Base-by-base conservation (phyloP, 441 rosid species). In the Erodium texanum region DNA sequence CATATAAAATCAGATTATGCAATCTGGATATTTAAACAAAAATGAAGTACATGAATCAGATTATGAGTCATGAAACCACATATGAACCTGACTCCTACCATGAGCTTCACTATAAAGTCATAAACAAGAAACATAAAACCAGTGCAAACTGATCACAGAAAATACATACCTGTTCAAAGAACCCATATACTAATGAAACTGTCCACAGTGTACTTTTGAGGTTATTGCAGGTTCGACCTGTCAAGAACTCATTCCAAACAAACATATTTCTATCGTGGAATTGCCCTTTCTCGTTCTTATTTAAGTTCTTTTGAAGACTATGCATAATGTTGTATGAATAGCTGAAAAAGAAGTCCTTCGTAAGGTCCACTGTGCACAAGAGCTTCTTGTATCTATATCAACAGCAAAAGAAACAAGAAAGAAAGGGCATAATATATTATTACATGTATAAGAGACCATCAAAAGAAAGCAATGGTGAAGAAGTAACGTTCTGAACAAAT, bases 211-310 rank as follows among this genome's bases (percentile, higher is more conserved):
- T 87, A 78, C 87, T 92, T 76, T 81, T 86, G 72, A 90, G 97
- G 79, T 85, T 90, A 76, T 83, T 85, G 67, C 99, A 90, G 70
- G 90, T 84, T 65, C 86, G 98, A 71, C 87, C 89, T 36, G 99
- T 90, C 83, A 95, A 76, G 79, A 86, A 95, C 78, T 90, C 98
- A 79, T 95, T 95, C 99, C 99, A 95, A 54, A 95, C 99, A 77
- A 90, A 95, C 99, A 95, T 95, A 67, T 91, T 92, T 68, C 89
- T 92, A 70, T 95, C 89, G 12, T 82, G 88, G 56, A 80, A 81
- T 52, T 72, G 86, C 14, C 90, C 95, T 75, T 82, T 80, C 84
- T 85, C 87, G 70, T 75, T 81, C 70, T 86, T 76, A 77, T 84
- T 84, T 79, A 87, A 71, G 80, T 92, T 92, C 74, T 82, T 89